A percentile compares a stretch with the other conserved stretches of the same genome.
These are phyloP conservation scores for Pythium dissimile DNA, from an alignment of 352 stramenopile genomes.

Conservation along the genomic window DNA sequence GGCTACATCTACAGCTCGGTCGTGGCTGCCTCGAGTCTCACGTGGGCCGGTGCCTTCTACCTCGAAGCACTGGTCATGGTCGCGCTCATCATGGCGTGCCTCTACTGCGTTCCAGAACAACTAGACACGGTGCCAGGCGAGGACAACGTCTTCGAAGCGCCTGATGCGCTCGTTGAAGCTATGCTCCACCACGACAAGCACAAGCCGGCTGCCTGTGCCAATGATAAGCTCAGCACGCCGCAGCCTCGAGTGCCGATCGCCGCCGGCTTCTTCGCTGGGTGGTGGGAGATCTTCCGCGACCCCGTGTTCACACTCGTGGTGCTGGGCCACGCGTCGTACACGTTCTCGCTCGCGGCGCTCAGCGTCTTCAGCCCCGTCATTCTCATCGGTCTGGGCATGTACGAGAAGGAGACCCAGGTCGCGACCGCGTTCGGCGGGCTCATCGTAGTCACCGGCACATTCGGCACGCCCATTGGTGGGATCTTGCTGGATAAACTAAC, in stretches of 20 bases:
- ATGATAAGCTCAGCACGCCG: constrained; percentile 15
- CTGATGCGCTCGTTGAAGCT: not conserved
- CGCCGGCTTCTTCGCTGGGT: constrained; percentile 45
- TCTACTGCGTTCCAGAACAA: constrained; percentile 53
- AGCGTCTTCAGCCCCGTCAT: constrained; percentile 87
- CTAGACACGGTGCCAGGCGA: constrained; percentile 50
- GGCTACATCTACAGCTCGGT: constrained; percentile 89
- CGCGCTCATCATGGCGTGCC: constrained; percentile 59
- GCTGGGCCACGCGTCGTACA: constrained; percentile 84
- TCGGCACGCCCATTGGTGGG: constrained; percentile 87
- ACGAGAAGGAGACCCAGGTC: constrained; percentile 77
- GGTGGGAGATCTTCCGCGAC: constrained; percentile 63
- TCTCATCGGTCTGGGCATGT: constrained; percentile 88
- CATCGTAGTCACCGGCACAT: constrained; percentile 78
- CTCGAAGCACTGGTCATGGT: constrained; percentile 85
- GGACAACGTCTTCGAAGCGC: constrained; percentile 6
- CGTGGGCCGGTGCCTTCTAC: constrained; percentile 86
- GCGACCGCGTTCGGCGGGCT: constrained; percentile 85
- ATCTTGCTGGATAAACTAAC: constrained; percentile 61
- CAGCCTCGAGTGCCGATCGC: no score
- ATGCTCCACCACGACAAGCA: constrained; percentile 24
- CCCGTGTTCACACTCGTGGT: constrained; percentile 77
- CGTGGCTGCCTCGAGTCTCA: constrained; percentile 49
- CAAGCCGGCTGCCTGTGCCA: not conserved
- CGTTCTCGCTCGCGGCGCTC: constrained; percentile 83